Base-by-base conservation (phyloP, 495 filamentous ascomycete genomes). In the Evernia prunastri region DNA sequence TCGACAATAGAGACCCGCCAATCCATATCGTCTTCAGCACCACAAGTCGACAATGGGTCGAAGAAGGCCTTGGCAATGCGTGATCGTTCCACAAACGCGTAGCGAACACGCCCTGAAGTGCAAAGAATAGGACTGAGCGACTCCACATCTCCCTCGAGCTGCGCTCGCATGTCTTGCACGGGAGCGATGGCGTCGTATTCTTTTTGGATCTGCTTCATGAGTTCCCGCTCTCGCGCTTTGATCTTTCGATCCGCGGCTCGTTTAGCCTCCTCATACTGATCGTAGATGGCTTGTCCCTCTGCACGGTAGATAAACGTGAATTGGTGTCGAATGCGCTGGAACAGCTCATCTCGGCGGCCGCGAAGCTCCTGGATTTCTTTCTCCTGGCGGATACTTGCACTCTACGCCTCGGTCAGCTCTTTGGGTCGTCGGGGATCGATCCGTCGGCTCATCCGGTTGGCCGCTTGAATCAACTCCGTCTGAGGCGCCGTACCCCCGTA, bases 331-430 rank as follows among this genome's bases (percentile, higher is more conserved):
- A 68, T 68, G 23, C 59, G 18, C 27, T 27, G 1, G 47, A 45
- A 66, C 18, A 68, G 37, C 17, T 60, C 12, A 33, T 60, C 57
- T 36, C 43, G 37, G n/a, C 47, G 59, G 45, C 10, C 35, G 18
- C 31, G 27, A 51, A 68, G 59, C 39, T 66, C 56, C 49, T 61
- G 6, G 43, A 69, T 63, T 25, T 57, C 54, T 42, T 39, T 45
- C 15, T 64, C 43, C 33, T 57, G 35, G 17, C 56, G 54, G 37
- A 67, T 27, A 27, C 49, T 27, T n/a, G 36, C 27, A 31, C 36
- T 47, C 40, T 67, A 59, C 37, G 31, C 31, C 8, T 39, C 45
- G 42, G 54, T 63, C 6, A 66, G 53, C 59, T 59, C 49, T n/a
- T n/a, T n/a, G n/a, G n/a, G n/a, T n/a, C n/a, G n/a, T n/a, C n/a